phyloP scores from a whole-genome alignment of 192 early-diverging fungal genomes.

The Spizellomyces sp. region DNA sequence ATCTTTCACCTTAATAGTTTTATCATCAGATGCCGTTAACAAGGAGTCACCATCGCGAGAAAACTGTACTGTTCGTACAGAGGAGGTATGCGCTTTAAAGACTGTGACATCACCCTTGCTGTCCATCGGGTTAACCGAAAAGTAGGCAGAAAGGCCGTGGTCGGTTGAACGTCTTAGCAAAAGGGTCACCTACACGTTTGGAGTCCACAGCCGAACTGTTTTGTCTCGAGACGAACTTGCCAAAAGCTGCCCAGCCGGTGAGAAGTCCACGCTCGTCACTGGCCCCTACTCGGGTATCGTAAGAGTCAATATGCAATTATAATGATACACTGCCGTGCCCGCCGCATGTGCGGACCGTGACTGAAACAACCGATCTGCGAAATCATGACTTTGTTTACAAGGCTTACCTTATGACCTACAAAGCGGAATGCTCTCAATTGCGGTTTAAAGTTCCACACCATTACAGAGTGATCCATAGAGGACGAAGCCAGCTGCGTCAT shows the following conservation, averaged over 20 bases:
- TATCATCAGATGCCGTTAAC: conserved; percentile 61
- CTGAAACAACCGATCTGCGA: too few relatives aligned
- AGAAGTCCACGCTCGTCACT: conserved; percentile 59
- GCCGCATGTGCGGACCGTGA: too few relatives aligned
- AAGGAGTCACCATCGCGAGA: conserved; percentile 50
- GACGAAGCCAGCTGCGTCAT: conserved; percentile 61
- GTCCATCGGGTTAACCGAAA: background rate
- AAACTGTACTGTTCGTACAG: conserved; percentile 59
- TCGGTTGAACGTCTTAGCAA: background rate
- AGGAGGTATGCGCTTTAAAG: conserved; percentile 63
- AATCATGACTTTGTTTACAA: too few relatives aligned
- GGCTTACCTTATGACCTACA: conserved; percentile 57
- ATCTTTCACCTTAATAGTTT: conserved; percentile 53
- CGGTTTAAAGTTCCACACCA: conserved; percentile 69
- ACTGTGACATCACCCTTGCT: conserved; percentile 65
- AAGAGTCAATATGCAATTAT: background rate
- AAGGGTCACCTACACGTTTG: conserved; percentile 48
- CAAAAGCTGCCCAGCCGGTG: conserved; percentile 50
- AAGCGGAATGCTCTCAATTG: conserved; percentile 61
- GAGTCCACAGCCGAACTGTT: conserved; percentile 64
- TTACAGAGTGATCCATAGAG: conserved; percentile 60
- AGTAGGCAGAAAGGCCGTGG: background rate
- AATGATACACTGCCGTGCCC: background rate
- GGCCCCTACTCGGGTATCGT: conserved; percentile 37
- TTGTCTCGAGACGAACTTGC: conserved; percentile 56